Base-by-base conservation (phyloP, 805 yeast genomes). In the Saturnispora dispora region DNA sequence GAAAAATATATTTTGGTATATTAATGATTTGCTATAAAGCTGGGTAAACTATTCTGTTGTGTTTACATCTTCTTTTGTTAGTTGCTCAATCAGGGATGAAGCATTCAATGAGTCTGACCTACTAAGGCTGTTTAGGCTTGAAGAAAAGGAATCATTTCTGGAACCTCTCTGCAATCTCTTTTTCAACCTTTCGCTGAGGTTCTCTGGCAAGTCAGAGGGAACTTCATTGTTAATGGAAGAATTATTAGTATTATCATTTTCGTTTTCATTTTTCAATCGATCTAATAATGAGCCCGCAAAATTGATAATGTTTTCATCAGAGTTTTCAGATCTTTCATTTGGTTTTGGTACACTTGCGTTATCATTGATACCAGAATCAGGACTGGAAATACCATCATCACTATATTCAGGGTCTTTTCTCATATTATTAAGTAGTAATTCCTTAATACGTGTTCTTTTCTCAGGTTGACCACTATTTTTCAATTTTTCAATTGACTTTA, bases 401-500 rank as follows among this genome's bases (percentile, higher is more conserved):
- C 42, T 28, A 1, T 32, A 18, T 3, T 25, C 46, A 2, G 65
- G 53, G 25, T 82, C 83, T 61, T 76, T 81, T 57, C 89, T 78
- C 52, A 88, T 84, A 58, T 82, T 72, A 1, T 91, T 95, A 50
- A 88, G 78, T 2, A 87, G 72, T 1, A 93, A 79, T 55, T 89
- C 93, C 5, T 87, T 81, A 55, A 81, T 80, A 5, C 53, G 30
- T 32, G 46, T 49, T 23, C 58, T 39, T 36, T 46, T 51, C 22
- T 53, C 54, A 15, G 81, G 69, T 10, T 93, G 86, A 1, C 91
- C 95, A 0, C 93, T 87, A 17, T 90, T 89, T 62, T 89, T 84
- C 61, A 93, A 76, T 61, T 85, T 88, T 64, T 89, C 95, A 52
- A 93, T 74, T 46, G 93, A 72, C 35, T 84, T 79, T 64, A 93